These are phyloP conservation scores for Sutorius australiensis DNA, from an alignment of 768 basidiomycete genomes.

Conservation along the genomic window DNA sequence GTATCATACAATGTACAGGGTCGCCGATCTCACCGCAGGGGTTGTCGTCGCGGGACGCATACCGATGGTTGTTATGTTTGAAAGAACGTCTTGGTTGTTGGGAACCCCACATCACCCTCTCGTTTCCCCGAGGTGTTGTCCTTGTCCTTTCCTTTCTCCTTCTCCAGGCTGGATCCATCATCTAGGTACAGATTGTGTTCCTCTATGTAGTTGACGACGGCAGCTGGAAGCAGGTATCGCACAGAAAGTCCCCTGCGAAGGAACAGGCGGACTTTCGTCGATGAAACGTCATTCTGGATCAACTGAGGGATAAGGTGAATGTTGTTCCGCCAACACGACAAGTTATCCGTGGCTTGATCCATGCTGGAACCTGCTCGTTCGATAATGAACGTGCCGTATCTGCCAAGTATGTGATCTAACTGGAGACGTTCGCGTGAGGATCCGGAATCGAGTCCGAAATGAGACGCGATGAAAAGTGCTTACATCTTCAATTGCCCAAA, in stretches of 20 bases:
- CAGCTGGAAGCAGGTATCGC: conserved; percentile 85
- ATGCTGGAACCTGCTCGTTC: conserved; percentile 94
- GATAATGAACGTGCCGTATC: conserved; percentile 92
- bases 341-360: conserved; percentile 71
- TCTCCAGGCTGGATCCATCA: conserved; percentile 39
- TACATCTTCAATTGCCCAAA: conserved; percentile 94
- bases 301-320: conserved; percentile 91
- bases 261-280: conserved; percentile 86
- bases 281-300: conserved; percentile 96
- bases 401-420: conserved; percentile 95
- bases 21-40: neutral
- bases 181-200: conserved; percentile 74
- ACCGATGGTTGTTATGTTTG: conserved; percentile 3
- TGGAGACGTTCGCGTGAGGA: conserved; percentile 32
- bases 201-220: conserved; percentile 94
- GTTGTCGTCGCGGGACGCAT: neutral
- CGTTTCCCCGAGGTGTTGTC: conserved; percentile 29
- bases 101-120: conserved; percentile 17
- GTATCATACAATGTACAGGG: conserved; percentile 1
- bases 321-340: conserved; percentile 76
- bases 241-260: conserved; percentile 76
- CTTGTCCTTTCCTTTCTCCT: conserved; percentile 38
- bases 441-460: conserved; percentile 8
- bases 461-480: conserved; percentile 32
- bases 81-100: conserved; percentile 6